Base-by-base conservation (phyloP, 2,329 filamentous ascomycete genomes). In the Botryotinia globosa region DNA sequence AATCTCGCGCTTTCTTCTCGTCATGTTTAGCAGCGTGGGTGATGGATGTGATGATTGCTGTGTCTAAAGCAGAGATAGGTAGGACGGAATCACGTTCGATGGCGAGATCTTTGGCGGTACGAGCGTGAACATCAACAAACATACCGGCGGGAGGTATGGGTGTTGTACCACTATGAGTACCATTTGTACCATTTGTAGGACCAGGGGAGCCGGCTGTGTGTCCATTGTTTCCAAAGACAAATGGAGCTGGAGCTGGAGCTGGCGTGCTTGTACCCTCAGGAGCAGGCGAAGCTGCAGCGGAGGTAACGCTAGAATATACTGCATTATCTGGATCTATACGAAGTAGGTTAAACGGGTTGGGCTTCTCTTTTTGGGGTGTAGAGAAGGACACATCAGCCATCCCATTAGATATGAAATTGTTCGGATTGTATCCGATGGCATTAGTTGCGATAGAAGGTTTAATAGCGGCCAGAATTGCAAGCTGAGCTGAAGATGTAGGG, bases 1-100 rank as follows among this genome's bases (percentile, higher is more conserved):
- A 92, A 80, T 99, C 96, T 70, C 93, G 91, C 75, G 95, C 90
- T 82, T 97, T 97, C 84, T 96, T 95, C 76, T 98, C 94, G 80
- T 98, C 95, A 72, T 91, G 91, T 75, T 91, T 92, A 69, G 94
- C 91, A 12, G 94, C 96, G 81, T 97, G 92, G 65, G 92, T 88
- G 79, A 98, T 97, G 66, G 91, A 94, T 25, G 92, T 94, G 74
- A 98, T 87, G 78, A 99, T 97, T 8, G 96, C 95, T 74, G 91
- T 88, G 81, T 98, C 95, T 39, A 99, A 88, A 0, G 95, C 90
- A 73, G 93, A 92, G 20, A 94, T 83, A 0, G 96, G 94, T 5
- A 98, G 87, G 48, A 96, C 91, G 58, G 89, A 87, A 80, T 98
- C 95, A 64, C 93, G 90, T 79, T 93, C 90, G 37, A 87, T 85